Evolutionary conservation across 176 grass and related monocot genomes (phyloP), one percentile per base, ranked within the genome.

Genomic region (Carex scoparia): DNA sequence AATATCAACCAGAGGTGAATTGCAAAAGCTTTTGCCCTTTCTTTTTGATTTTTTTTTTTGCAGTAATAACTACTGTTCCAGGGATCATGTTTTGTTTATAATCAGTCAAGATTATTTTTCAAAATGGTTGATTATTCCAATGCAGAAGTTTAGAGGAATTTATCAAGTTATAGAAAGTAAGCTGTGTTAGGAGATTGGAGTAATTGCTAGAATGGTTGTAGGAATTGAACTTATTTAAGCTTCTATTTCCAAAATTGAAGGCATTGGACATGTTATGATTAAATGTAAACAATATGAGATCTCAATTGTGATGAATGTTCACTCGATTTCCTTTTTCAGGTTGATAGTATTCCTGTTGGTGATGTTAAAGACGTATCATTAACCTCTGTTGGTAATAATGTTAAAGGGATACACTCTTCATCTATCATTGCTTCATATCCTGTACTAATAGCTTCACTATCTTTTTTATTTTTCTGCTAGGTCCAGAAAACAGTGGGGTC

Each of bases 401-500:
- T 74, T 57, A 35, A 56, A 58, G 18, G 19, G 5, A 3, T 83
- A 23, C 10, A 74, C 55, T 30, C 19, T 77, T 63, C 7, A 54
- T 79, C n/a, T 7, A 78, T 12, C 46, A 46, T 51, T 84, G 23
- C 49, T 32, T 66, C 44, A 12, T 75, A 75, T 67, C 44, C 44
- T 53, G 46, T 28, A 75, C n/a, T 31, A 6, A 75, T 54, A 13
- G 30, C 11, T 75, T 54, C 48, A 54, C 37, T 13, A 28, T 54
- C 68, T 83, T 40, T 23, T 40, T 42, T 88, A 18, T 84, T 13
- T 59, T 28, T 80, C 35, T 87, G 11, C 4, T 68, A 93, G 91
- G 84, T 85, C 28, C 83, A 58, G 82, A 61, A 65, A 87, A 57
- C 74, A 90, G 84, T 54, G 56, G 84, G 63, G 76, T 14, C 55